Conservation (phyloP, 129 eudicot species). For the Heracleum sosnowskyi region DNA sequence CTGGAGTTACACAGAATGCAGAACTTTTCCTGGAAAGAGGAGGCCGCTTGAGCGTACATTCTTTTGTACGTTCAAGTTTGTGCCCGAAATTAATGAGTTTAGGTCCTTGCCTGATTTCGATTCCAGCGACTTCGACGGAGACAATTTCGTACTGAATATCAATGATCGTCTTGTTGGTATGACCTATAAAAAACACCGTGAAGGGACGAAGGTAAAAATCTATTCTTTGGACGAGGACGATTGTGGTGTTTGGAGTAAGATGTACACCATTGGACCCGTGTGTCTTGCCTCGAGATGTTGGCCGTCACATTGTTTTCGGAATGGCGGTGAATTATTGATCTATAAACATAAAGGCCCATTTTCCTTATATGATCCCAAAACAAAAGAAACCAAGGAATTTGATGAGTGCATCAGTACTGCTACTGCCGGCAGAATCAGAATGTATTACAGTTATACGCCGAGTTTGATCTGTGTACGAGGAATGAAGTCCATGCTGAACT, state of each 20-base stretch:
- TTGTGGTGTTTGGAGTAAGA: background rate
- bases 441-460: background rate
- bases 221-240: background rate
- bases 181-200: background rate
- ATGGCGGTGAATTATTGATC: background rate
- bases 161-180: background rate
- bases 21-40: background rate
- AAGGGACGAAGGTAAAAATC: background rate
- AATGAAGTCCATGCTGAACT: background rate
- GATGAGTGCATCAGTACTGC: background rate
- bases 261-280: background rate
- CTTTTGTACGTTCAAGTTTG: background rate
- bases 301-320: background rate
- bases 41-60: background rate
- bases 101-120: background rate
- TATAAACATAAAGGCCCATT: background rate
- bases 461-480: background rate
- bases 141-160: background rate
- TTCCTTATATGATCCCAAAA: background rate
- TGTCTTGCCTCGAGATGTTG: background rate
- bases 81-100: background rate
- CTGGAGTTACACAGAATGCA: background rate
- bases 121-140: background rate
- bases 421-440: no score
- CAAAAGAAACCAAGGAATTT: background rate